Conservation (phyloP, 371 early-diverging fungal species). For the Lichtheimia corymbifera region DNA sequence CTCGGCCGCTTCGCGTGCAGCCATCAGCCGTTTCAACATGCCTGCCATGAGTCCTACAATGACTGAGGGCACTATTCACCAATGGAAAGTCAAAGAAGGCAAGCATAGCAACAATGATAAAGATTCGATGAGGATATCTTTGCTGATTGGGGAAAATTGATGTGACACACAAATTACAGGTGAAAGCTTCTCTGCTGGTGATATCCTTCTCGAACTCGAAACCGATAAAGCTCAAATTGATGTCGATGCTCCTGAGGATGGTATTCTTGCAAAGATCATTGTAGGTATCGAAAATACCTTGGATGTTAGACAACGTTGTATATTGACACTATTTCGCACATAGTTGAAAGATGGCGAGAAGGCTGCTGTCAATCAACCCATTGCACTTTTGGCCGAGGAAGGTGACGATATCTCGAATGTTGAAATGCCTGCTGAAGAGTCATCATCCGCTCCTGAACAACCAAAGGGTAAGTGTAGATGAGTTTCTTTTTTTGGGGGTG, state of each 20-base stretch:
- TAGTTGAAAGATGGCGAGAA: constrained; percentile 63
- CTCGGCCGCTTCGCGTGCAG: constrained; percentile 55
- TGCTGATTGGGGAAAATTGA: not conserved
- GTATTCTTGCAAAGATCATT: constrained; percentile 90
- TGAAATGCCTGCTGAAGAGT: constrained; percentile 53
- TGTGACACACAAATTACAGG: constrained; percentile 45
- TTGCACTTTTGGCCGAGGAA: constrained; percentile 89
- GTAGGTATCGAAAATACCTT: constrained; percentile 33
- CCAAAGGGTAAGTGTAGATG: constrained; percentile 8
- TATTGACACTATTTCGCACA: not conserved
- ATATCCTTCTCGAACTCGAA: constrained; percentile 90
- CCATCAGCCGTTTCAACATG: constrained; percentile 78
- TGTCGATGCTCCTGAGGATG: constrained; percentile 94
- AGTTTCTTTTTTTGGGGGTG: not conserved
- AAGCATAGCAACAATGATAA: constrained; percentile 8
- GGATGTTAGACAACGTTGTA: constrained; percentile 30
- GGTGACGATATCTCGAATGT: constrained; percentile 84
- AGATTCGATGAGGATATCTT: not conserved
- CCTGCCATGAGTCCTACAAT: constrained; percentile 98
- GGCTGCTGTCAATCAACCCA: constrained; percentile 68
- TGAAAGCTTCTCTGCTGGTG: constrained; percentile 84
- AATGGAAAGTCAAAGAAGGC: constrained; percentile 88
- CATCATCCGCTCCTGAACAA: constrained; percentile 10
- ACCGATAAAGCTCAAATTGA: constrained; percentile 98
- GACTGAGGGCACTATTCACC: constrained; percentile 92